phyloP scores from a whole-genome alignment of 306 rosid species.

The Malus domestica region ASM211411v1 NC_041803.1:6566001-6566500 shows the following conservation, averaged over 20 bases:
- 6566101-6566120: neutral
- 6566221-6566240: too few relatives aligned
- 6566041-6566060: neutral
- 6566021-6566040: constrained; percentile 8
- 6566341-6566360: neutral
- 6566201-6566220: too few relatives aligned
- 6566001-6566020: neutral
- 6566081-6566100: too few relatives aligned
- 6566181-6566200: fast-evolving
- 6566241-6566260: too few relatives aligned
- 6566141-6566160: fast-evolving
- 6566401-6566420: neutral
- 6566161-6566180: too few relatives aligned
- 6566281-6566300: too few relatives aligned
- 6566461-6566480: too few relatives aligned
- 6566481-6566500: too few relatives aligned
- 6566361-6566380: neutral
- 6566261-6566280: fast-evolving
- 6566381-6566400: neutral
- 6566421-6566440: neutral
- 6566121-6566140: too few relatives aligned
- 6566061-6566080: neutral
- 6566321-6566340: neutral
- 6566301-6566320: constrained; percentile 11
- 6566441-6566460: too few relatives aligned